A percentile compares a stretch with the other conserved stretches of the same genome.
phyloP scores from a whole-genome alignment of 495 filamentous ascomycete genomes.

The Trichocladium uniseriatum region DNA sequence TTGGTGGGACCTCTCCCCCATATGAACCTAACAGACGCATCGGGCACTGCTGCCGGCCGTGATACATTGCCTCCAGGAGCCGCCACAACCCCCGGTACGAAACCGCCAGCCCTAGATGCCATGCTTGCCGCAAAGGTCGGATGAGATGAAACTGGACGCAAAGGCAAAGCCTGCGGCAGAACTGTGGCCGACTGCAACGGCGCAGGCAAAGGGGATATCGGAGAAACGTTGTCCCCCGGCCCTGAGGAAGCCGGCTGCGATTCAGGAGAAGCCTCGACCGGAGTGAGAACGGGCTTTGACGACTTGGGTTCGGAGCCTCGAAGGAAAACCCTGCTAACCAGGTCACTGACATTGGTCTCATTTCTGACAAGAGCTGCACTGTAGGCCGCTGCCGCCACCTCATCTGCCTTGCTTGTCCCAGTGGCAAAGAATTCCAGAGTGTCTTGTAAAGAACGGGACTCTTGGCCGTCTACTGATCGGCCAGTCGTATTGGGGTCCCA shows the following conservation, averaged over 20 bases:
- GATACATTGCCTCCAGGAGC: no score
- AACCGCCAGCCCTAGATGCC: no score
- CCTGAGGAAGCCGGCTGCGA: not conserved
- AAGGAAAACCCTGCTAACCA: constrained; percentile 1
- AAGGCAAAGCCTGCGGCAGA: not conserved
- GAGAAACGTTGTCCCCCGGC: not conserved
- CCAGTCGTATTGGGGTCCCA: constrained; percentile 15
- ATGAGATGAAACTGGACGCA: not conserved
- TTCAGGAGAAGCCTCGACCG: not conserved
- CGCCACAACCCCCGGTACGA: no score
- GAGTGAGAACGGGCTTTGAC: not conserved
- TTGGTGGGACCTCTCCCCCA: no score
- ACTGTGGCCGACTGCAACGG: not conserved
- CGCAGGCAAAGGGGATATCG: constrained; percentile 2
- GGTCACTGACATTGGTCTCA: constrained; percentile 5
- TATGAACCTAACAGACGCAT: no score
- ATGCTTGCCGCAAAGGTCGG: no score
- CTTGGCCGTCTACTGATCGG: not conserved
- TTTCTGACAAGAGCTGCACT: not conserved
- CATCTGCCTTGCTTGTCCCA: not conserved
- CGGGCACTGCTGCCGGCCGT: no score
- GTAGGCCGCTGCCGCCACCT: constrained; percentile 4
- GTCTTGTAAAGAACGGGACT: constrained; percentile 5
- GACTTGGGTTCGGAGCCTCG: not conserved
- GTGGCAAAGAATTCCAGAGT: constrained; percentile 15